These are phyloP conservation scores for Lentinula lateritia DNA, from an alignment of 768 basidiomycete species.

Conservation along the genomic window DNA sequence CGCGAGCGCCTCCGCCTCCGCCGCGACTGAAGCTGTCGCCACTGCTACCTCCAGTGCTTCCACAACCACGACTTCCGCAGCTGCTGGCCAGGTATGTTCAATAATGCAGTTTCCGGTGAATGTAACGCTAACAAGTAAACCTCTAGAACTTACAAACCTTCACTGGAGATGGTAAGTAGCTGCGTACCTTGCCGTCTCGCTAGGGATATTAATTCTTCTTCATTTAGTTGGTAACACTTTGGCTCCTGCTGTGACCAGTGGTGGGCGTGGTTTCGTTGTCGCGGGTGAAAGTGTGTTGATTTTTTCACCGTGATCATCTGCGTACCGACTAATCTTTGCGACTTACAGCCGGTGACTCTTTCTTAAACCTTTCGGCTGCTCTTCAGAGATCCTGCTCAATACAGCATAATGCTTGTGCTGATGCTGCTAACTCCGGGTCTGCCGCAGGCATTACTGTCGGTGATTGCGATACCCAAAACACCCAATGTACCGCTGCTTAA, in stretches of 20 bases:
- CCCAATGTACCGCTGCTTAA: slow-evolving; percentile 19
- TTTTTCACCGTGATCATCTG: neutral
- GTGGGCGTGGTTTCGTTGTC: slow-evolving; percentile 45
- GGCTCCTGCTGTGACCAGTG: slow-evolving; percentile 38
- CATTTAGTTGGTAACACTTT: slow-evolving; percentile 34
- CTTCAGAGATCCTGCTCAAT: slow-evolving; percentile 54
- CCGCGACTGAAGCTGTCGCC: slow-evolving; percentile 11
- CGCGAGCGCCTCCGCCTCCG: slow-evolving; percentile 14
- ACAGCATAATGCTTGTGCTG: slow-evolving; percentile 37
- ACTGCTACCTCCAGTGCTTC: slow-evolving; percentile 13
- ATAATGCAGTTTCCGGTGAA: no score
- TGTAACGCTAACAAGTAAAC: no score
- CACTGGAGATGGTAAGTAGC: slow-evolving; percentile 37
- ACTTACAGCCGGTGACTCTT: slow-evolving; percentile 22
- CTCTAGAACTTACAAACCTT: slow-evolving; percentile 37
- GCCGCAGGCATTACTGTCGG: slow-evolving; percentile 30
- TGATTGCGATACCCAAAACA: slow-evolving; percentile 26
- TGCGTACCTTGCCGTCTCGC: neutral
- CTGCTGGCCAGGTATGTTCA: slow-evolving; percentile 7
- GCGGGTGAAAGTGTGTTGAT: slow-evolving; percentile 13
- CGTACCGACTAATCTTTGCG: neutral
- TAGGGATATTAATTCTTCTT: neutral
- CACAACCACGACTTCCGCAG: slow-evolving; percentile 5
- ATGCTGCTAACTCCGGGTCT: slow-evolving; percentile 43
- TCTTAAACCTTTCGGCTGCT: slow-evolving; percentile 43